Conservation (phyloP, 1,139 yeast species). For the Eremothecium gossypii region DNA sequence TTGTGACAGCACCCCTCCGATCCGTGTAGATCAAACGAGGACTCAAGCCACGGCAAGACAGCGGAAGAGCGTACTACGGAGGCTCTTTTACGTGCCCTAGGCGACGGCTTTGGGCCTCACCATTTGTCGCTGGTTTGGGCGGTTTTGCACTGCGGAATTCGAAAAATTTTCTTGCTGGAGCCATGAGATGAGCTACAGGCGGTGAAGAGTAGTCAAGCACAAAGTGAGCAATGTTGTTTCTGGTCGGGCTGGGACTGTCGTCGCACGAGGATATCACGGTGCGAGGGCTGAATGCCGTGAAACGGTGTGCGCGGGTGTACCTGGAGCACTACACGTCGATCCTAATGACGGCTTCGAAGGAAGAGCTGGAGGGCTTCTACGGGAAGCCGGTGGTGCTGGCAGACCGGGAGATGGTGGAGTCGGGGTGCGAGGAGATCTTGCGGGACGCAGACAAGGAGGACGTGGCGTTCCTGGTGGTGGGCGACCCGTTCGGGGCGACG, state of each 20-base stretch:
- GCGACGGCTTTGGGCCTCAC: too few relatives aligned
- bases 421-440: constrained; percentile 75
- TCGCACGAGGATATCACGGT: constrained; percentile 88
- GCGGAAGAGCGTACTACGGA: too few relatives aligned
- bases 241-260: constrained; percentile 86
- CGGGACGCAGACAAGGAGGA: constrained; percentile 70
- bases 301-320: constrained; percentile 77
- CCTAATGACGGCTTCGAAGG: constrained; percentile 81
- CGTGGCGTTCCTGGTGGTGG: constrained; percentile 89
- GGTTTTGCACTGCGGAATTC: too few relatives aligned
- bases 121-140: too few relatives aligned
- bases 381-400: constrained; percentile 83
- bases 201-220: neutral
- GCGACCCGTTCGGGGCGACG: constrained; percentile 97
- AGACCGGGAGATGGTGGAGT: constrained; percentile 88
- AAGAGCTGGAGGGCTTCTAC: constrained; percentile 62
- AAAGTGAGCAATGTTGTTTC: constrained; percentile 55
- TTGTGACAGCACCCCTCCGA: too few relatives aligned
- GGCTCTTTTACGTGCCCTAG: too few relatives aligned
- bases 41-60: too few relatives aligned
- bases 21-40: too few relatives aligned
- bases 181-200: too few relatives aligned
- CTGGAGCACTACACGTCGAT: constrained; percentile 94
- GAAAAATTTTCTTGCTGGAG: too few relatives aligned
- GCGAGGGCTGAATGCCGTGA: constrained; percentile 80